phyloP scores from a whole-genome alignment of 2,329 filamentous ascomycete genomes.

The Rosellinia necatrix region DNA sequence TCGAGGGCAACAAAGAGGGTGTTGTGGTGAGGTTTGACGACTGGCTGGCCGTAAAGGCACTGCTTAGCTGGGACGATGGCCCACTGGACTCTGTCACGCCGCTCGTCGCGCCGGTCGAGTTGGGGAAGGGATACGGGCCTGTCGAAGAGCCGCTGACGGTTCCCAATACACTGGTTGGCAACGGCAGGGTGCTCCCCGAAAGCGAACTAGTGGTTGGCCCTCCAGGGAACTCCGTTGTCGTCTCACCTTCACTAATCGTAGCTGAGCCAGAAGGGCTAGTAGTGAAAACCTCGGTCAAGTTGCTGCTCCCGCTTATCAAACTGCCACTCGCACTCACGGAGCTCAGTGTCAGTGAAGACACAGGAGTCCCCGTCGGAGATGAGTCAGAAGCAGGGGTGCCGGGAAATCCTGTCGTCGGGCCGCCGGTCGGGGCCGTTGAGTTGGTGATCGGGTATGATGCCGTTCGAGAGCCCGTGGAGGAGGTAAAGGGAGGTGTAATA shows the following conservation, averaged over 20 bases:
- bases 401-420: conserved; percentile 21
- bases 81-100: conserved; percentile 13
- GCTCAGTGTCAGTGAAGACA: conserved; percentile 2
- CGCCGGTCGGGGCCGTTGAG: conserved; percentile 17
- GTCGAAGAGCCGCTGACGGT: conserved; percentile 16
- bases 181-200: neutral
- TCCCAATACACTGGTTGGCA: conserved; percentile 9
- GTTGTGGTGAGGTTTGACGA: conserved; percentile 17
- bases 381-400: conserved; percentile 2
- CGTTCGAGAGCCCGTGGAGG: conserved; percentile 17
- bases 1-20: neutral
- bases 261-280: conserved; percentile 12
- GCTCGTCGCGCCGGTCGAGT: conserved; percentile 27
- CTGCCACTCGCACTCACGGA: conserved; percentile 14
- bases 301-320: conserved; percentile 2
- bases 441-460: conserved; percentile 29
- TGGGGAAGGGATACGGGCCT: conserved; percentile 28
- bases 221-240: conserved; percentile 8
- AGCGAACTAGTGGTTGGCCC: conserved; percentile 1
- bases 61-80: conserved; percentile 1
- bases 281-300: conserved; percentile 6
- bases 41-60: conserved; percentile 7
- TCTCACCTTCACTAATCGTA: conserved; percentile 6
- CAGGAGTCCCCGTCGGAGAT: neutral
- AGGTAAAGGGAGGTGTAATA: neutral